Evolutionary conservation across 176 grass and related monocot genomes (phyloP).

Genomic region (maize (Zea mays)): DNA sequence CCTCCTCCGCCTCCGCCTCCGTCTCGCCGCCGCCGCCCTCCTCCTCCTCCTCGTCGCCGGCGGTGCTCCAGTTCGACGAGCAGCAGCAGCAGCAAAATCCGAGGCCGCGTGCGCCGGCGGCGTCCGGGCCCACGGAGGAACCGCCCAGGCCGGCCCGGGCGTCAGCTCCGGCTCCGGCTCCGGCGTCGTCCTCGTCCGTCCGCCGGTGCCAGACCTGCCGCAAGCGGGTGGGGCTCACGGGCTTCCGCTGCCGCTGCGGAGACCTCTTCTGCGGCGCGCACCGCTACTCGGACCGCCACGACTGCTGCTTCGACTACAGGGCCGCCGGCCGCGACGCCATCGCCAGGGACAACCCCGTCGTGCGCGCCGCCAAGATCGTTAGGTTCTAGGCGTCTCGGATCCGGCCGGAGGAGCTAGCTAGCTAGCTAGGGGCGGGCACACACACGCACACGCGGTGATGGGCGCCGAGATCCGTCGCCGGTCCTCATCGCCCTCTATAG

Average conservation of each 20-base stretch:
- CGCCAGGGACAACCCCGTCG: conserved; percentile 81
- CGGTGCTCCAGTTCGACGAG: conserved; percentile 20
- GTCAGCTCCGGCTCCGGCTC: conserved; percentile 27
- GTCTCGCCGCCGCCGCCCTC: conserved; percentile 15
- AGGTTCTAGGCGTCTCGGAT: conserved; percentile 40
- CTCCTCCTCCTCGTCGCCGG: neutral
- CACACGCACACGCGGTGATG: no score
- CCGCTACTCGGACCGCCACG: conserved; percentile 92
- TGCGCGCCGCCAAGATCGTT: conserved; percentile 91
- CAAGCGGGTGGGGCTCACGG: conserved; percentile 74
- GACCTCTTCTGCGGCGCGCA: conserved; percentile 88
- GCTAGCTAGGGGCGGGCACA: no score
- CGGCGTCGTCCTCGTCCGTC: conserved; percentile 39
- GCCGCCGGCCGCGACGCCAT: conserved; percentile 66
- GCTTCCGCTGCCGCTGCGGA: conserved; percentile 86
- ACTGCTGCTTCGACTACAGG: conserved; percentile 85
- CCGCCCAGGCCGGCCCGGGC: conserved; percentile 24
- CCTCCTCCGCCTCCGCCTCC: neutral
- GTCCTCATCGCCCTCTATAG: no score
- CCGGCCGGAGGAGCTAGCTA: no score
- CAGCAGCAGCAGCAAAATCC: neutral
- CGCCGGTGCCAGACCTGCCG: conserved; percentile 79
- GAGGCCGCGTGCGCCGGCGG: neutral
- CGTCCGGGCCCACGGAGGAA: no score
- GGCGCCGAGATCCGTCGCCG: no score